These are phyloP conservation scores for Conticribra guillardii DNA, from an alignment of 108 stramenopile genomes.

Conservation along the genomic window DNA sequence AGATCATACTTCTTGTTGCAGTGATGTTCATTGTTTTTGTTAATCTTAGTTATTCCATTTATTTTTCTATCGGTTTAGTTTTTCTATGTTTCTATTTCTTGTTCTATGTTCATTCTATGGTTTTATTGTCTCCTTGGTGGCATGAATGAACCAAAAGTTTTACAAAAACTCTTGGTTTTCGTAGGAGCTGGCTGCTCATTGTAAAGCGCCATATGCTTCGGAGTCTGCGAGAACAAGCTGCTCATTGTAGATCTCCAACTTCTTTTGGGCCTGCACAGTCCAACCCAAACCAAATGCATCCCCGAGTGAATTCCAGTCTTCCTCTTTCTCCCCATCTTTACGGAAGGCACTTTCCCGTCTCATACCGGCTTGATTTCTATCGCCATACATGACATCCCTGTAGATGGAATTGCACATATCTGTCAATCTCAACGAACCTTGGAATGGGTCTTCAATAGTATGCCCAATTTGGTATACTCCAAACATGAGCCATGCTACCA, in stretches of 20 bases:
- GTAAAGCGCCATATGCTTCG: background rate
- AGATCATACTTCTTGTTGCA: too few relatives aligned
- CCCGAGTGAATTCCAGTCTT: conserved; percentile 40
- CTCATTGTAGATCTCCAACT: conserved; percentile 31
- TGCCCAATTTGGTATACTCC: conserved; percentile 93
- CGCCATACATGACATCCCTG: conserved; percentile 59
- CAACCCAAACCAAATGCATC: conserved; percentile 47
- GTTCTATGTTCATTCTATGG: conserved; percentile 3
- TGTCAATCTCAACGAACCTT: conserved; percentile 66
- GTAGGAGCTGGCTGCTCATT: background rate
- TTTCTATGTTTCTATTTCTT: background rate
- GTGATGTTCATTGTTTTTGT: background rate
- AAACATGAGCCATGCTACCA: conserved; percentile 88
- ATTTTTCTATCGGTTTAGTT: background rate
- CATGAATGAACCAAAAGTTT: too few relatives aligned
- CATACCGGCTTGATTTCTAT: conserved; percentile 49
- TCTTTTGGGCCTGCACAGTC: conserved; percentile 32
- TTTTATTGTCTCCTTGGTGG: background rate
- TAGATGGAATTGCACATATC: conserved; percentile 71
- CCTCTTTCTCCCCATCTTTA: conserved; percentile 35
- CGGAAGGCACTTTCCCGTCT: conserved; percentile 49
- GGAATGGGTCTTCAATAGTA: conserved; percentile 91
- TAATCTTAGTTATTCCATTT: background rate
- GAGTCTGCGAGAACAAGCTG: conserved; percentile 16
- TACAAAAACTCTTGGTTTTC: too few relatives aligned